Base-by-base conservation (phyloP, 2,329 filamentous ascomycete species). In the Arthrinium phaeospermum region DNA sequence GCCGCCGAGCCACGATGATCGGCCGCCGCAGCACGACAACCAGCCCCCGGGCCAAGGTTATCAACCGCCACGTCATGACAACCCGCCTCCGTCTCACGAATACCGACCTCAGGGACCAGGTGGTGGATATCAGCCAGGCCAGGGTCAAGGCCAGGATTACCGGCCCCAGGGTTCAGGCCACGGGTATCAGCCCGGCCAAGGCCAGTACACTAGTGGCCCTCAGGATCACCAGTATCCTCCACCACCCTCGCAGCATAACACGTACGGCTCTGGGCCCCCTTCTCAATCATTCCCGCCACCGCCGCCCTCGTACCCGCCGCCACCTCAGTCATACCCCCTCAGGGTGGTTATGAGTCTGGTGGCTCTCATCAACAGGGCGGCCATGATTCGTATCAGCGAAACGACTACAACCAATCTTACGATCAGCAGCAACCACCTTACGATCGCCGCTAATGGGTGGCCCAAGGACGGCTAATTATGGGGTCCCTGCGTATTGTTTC, bases 391-490 rank as follows among this genome's bases (percentile, higher is more conserved):
- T 47, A 34, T 45, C 67, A 47, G 14, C 27, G 44, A 46, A 68
- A 68, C 14, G 67, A 47, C 44, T 34, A 69, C 45, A 49, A 69
- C 34, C 67, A 37, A 16, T 69, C 67, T 24, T 69, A 69, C 67
- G 24, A 24, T 16, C 45, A 49, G 24, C 45, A 69, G 24, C 67
- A 49, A 10, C 34, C 41, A 7, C 45, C 45, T 46, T 69, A 69
- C 27, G 27, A 69, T 24, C 44, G 67, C 67, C 44, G 57, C 22
- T 64, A 19, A 64, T 64, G 8, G 57, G 34, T 64, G 13, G 57
- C 19, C 19, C 10, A 41, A 6, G 34, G 10, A 14, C 8, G 57
- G 34, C 30, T 64, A n/a, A 22, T 37, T 10, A 64, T 37, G 53
- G 53, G 27, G 14, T 34, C 7, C 34, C 16, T 37, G 8, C 22